Evolutionary conservation across 352 stramenopile genomes (phyloP).

Genomic region (Globisporangium viniferum): DNA sequence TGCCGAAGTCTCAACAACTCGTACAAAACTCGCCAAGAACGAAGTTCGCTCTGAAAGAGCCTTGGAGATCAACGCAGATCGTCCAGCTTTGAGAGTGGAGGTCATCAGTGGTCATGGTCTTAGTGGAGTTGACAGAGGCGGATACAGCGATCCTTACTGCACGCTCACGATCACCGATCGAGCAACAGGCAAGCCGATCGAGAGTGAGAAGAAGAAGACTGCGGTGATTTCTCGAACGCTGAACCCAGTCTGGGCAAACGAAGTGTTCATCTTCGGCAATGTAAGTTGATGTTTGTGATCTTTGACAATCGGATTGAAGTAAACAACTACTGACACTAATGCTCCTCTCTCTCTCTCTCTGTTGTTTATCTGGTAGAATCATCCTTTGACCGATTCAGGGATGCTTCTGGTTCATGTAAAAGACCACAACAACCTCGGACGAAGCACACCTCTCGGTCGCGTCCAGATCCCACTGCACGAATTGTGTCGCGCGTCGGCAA

Average conservation of each 20-base stretch:
- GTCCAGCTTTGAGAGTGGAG: constrained; percentile 44
- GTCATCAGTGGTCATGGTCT: constrained; percentile 62
- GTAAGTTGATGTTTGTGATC: constrained; percentile 27
- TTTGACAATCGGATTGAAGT: background rate
- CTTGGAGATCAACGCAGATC: constrained; percentile 25
- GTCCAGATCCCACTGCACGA: constrained; percentile 64
- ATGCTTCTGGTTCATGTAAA: constrained; percentile 70
- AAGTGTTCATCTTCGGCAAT: constrained; percentile 59
- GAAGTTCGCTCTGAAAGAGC: constrained; percentile 56
- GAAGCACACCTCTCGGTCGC: constrained; percentile 60
- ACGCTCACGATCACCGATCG: constrained; percentile 59
- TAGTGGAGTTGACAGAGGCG: constrained; percentile 48
- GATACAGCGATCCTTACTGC: constrained; percentile 78
- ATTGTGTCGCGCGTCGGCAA: constrained; percentile 50
- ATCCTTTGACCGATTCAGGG: constrained; percentile 36
- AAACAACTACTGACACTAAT: background rate
- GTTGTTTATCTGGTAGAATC: constrained; percentile 27
- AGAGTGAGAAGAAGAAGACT: constrained; percentile 71
- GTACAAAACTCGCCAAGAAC: constrained; percentile 50
- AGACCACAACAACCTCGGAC: constrained; percentile 65
- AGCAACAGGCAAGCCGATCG: constrained; percentile 37
- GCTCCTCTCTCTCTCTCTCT: background rate
- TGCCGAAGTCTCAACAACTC: constrained; percentile 57
- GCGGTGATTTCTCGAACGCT: constrained; percentile 62
- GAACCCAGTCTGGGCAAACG: constrained; percentile 67